A percentile compares a stretch with the other conserved stretches of the same genome.
These are phyloP conservation scores for Boletellus ananas DNA, from an alignment of 768 basidiomycete genomes.

Conservation along the genomic window DNA sequence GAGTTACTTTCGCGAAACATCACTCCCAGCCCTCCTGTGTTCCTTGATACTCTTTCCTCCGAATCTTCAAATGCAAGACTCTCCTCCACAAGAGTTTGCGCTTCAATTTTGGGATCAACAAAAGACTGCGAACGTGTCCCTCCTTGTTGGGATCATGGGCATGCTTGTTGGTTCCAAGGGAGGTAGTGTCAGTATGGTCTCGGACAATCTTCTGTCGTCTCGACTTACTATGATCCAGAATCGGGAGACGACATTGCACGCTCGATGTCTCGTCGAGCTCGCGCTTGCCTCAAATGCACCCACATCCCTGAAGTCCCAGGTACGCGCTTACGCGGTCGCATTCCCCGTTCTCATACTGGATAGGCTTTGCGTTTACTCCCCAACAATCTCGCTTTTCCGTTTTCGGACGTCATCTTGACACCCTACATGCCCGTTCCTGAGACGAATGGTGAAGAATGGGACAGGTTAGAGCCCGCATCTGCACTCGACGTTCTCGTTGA, in stretches of 20 bases:
- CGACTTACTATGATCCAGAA: slow-evolving; percentile 35
- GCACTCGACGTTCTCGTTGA: slow-evolving; percentile 82
- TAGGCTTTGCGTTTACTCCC: slow-evolving; percentile 61
- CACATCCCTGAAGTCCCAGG: slow-evolving; percentile 81
- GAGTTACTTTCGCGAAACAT: slow-evolving; percentile 95
- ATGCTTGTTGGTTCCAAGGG: slow-evolving; percentile 80
- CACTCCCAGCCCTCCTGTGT: slow-evolving; percentile 63
- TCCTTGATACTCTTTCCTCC: slow-evolving; percentile 70
- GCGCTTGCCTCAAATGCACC: slow-evolving; percentile 95
- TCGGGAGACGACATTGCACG: slow-evolving; percentile 54
- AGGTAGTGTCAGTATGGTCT: slow-evolving; percentile 44
- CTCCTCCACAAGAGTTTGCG: slow-evolving; percentile 84
- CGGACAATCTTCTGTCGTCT: background rate
- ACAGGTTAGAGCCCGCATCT: slow-evolving; percentile 74
- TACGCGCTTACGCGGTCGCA: slow-evolving; percentile 26
- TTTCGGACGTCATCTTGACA: slow-evolving; percentile 65
- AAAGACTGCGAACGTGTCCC: slow-evolving; percentile 73
- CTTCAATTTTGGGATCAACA: slow-evolving; percentile 96
- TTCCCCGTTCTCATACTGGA: slow-evolving; percentile 29
- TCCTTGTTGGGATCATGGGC: slow-evolving; percentile 82
- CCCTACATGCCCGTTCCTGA: slow-evolving; percentile 76
- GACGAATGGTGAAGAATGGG: slow-evolving; percentile 90
- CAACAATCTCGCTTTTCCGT: slow-evolving; percentile 49
- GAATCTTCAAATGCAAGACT: slow-evolving; percentile 50
- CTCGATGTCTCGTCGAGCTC: slow-evolving; percentile 81